phyloP scores from a whole-genome alignment of 2,329 filamentous ascomycete genomes.

The Aspergillus ustus region DNA sequence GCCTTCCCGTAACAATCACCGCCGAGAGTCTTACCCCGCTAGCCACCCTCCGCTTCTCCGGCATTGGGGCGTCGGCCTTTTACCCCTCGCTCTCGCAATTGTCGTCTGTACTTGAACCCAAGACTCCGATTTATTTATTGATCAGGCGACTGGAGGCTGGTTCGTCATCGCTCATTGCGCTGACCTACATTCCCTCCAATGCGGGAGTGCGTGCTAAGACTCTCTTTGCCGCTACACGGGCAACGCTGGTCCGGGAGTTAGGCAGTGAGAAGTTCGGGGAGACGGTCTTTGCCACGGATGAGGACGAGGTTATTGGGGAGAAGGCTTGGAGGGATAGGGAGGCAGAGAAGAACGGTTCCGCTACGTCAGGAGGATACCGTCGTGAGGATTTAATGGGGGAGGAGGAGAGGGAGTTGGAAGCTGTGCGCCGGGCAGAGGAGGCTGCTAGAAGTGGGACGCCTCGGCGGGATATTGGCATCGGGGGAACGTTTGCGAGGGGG shows the following conservation, averaged over 20 bases:
- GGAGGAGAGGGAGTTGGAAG: slow-evolving; percentile 63
- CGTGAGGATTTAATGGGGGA: slow-evolving; percentile 62
- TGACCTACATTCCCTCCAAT: slow-evolving; percentile 67
- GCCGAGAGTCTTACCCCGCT: slow-evolving; percentile 50
- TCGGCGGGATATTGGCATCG: slow-evolving; percentile 53
- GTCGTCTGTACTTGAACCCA: slow-evolving; percentile 56
- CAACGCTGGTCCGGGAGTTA: slow-evolving; percentile 64
- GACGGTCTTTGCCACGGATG: slow-evolving; percentile 63
- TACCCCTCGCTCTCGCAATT: slow-evolving; percentile 57
- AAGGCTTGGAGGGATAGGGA: slow-evolving; percentile 61
- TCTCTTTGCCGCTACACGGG: slow-evolving; percentile 67
- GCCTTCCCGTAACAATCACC: slow-evolving; percentile 52
- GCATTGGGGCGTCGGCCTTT: slow-evolving; percentile 44
- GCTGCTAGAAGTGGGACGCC: slow-evolving; percentile 59
- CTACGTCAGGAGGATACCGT: slow-evolving; percentile 26
- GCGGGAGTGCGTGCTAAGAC: slow-evolving; percentile 69
- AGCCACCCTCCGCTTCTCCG: slow-evolving; percentile 44
- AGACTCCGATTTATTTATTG: slow-evolving; percentile 64
- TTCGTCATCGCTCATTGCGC: slow-evolving; percentile 49
- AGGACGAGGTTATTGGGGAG: slow-evolving; percentile 59
- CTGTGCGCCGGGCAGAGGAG: slow-evolving; percentile 63
- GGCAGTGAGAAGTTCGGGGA: slow-evolving; percentile 65
- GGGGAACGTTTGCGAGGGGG: slow-evolving; percentile 40
- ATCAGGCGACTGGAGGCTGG: slow-evolving; percentile 54
- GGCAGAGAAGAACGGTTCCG: slow-evolving; percentile 43